phyloP scores from a whole-genome alignment of 768 basidiomycete genomes.

The Epithele typhae region DNA sequence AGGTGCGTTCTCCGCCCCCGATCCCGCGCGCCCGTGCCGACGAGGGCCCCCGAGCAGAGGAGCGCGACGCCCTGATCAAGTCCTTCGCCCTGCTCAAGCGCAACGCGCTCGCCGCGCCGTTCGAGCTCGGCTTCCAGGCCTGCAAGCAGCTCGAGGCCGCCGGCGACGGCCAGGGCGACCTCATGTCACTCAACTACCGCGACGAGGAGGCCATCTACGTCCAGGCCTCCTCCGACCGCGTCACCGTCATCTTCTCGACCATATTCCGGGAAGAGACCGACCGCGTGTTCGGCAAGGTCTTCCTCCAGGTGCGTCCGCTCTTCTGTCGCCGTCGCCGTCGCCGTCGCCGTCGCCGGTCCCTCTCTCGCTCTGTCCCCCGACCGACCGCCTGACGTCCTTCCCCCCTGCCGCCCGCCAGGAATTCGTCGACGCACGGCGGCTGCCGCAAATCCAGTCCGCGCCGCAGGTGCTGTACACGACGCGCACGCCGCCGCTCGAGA shows the following conservation, averaged over 20 bases:
- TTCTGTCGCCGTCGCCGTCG: too few species aligned
- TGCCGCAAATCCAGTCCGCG: conserved; percentile 91
- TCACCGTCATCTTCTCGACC: conserved; percentile 97
- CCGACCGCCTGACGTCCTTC: neutral
- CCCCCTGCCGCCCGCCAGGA: too few species aligned
- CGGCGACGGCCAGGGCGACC: conserved; percentile 62
- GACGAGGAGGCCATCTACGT: conserved; percentile 98
- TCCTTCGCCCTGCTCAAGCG: conserved; percentile 86
- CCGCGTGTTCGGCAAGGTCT: conserved; percentile 95
- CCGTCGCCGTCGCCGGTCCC: too few species aligned
- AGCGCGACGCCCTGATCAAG: conserved; percentile 72
- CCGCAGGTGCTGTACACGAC: conserved; percentile 96
- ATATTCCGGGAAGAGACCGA: conserved; percentile 97
- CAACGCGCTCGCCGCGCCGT: conserved; percentile 91
- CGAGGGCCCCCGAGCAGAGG: conserved; percentile 55
- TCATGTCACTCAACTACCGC: conserved; percentile 93
- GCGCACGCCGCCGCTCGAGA: conserved; percentile 95
- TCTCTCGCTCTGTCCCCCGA: conserved; percentile 5
- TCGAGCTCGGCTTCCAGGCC: conserved; percentile 79
- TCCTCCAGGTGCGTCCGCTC: conserved; percentile 76
- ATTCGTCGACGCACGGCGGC: conserved; percentile 97
- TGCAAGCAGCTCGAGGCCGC: conserved; percentile 83
- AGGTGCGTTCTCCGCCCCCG: conserved; percentile 61
- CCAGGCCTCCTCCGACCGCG: conserved; percentile 89
- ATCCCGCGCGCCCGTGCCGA: too few species aligned